Evolutionary conservation across 176 grass and related monocot species (phyloP).

Genomic region (Hordeum vulgare): DNA sequence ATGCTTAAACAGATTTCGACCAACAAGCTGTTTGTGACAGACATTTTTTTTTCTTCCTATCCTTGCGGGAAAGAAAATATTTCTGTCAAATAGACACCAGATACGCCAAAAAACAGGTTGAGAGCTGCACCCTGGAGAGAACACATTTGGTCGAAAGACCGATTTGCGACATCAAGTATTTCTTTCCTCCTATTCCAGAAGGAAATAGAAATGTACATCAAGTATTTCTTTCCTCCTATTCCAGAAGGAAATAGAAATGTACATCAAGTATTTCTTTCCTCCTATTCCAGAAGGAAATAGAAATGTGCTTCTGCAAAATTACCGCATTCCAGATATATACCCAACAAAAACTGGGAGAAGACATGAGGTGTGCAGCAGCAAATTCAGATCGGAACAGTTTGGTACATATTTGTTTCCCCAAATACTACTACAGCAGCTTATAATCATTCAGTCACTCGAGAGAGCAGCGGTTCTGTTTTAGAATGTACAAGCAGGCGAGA

Average conservation of each 20-base stretch:
- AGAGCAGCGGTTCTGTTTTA: slow-evolving; percentile 25
- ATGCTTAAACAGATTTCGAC: neutral
- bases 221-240: too few species aligned
- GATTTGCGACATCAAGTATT: neutral
- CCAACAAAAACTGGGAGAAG: neutral
- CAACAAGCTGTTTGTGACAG: neutral
- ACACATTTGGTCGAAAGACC: neutral
- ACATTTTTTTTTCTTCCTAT: neutral
- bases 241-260: too few species aligned
- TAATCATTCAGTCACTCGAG: slow-evolving; percentile 10
- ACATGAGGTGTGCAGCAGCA: neutral
- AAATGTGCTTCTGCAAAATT: neutral
- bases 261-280: too few species aligned
- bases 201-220: neutral
- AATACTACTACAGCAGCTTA: slow-evolving; percentile 4
- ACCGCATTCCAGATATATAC: neutral
- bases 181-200: too few species aligned
- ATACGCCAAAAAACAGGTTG: neutral
- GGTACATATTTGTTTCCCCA: neutral
- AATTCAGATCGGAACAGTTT: neutral
- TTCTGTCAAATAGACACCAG: neutral
- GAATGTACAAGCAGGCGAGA: slow-evolving; percentile 51
- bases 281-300: neutral
- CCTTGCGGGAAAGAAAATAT: neutral
- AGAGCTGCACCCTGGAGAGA: neutral